Evolutionary conservation across 2,329 filamentous ascomycete genomes (phyloP).

Genomic region (Ceratocystiopsis brevicomis): DNA sequence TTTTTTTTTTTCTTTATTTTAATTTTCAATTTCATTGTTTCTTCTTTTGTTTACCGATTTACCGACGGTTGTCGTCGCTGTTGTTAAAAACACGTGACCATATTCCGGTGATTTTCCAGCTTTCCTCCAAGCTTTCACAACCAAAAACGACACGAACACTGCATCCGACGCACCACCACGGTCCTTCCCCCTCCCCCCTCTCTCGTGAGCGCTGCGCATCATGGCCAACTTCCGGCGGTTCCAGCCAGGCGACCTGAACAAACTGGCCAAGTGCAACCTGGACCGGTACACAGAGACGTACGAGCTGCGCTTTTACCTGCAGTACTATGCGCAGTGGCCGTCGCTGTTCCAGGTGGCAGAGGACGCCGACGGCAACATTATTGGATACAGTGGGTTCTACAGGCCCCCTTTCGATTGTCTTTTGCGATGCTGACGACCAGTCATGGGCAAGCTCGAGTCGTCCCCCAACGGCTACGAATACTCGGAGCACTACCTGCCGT

Average conservation of each 20-base stretch:
- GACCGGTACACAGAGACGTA: constrained; percentile 97
- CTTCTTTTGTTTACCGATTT: no score
- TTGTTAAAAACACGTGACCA: no score
- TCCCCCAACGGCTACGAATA: constrained; percentile 56
- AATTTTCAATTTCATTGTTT: no score
- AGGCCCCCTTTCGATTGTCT: no score
- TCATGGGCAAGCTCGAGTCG: constrained; percentile 92
- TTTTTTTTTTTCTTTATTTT: no score
- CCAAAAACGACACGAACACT: no score
- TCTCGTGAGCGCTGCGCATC: neutral
- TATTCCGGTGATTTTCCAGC: no score
- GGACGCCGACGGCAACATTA: constrained; percentile 67
- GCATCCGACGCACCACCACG: no score
- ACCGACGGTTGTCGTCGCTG: no score
- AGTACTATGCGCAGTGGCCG: constrained; percentile 92
- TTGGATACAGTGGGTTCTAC: constrained; percentile 66
- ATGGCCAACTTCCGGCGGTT: constrained; percentile 83
- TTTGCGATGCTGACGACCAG: constrained; percentile 26
- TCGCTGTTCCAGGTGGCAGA: constrained; percentile 85
- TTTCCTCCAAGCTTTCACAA: no score
- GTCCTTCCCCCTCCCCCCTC: no score
- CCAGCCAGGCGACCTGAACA: constrained; percentile 65
- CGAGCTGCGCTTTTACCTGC: constrained; percentile 84
- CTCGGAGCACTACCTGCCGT: constrained; percentile 88
- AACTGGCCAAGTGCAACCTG: constrained; percentile 85